A percentile compares a stretch with the other conserved stretches of the same genome.
phyloP scores from a whole-genome alignment of 306 rosid genomes.

The Quercus parvula region DNA sequence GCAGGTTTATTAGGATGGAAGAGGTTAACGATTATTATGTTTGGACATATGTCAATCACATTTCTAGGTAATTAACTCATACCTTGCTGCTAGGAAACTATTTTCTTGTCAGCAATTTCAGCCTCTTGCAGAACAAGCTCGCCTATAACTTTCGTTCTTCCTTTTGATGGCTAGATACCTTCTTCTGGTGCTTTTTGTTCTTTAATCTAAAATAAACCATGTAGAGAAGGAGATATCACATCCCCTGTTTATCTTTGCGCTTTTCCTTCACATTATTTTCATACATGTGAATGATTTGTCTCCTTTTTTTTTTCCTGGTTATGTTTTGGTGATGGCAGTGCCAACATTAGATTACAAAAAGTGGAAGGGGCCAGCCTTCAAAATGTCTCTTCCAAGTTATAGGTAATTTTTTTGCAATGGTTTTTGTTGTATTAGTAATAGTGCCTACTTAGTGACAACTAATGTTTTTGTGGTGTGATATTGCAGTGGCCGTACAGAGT shows the following conservation, averaged over 20 bases:
- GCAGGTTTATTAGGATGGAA: background rate
- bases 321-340: conserved; percentile 40
- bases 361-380: conserved; percentile 79
- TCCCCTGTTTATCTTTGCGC: background rate
- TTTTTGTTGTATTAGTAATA: background rate
- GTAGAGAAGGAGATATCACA: background rate
- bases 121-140: background rate
- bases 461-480: conserved; percentile 20
- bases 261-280: background rate
- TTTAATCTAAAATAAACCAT: background rate
- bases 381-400: conserved; percentile 84
- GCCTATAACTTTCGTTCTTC: background rate
- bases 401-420: conserved; percentile 48
- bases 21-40: background rate
- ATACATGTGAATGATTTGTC: background rate
- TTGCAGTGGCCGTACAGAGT: conserved; percentile 70
- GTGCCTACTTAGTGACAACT: background rate
- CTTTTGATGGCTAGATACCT: background rate
- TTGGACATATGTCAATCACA: background rate
- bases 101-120: background rate
- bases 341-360: conserved; percentile 28
- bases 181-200: background rate
- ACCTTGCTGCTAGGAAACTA: background rate
- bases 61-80: background rate
- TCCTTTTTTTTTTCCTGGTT: conserved; percentile 10